Conservation (phyloP, 257 asterid species). For the Nemophila menziesii region DNA sequence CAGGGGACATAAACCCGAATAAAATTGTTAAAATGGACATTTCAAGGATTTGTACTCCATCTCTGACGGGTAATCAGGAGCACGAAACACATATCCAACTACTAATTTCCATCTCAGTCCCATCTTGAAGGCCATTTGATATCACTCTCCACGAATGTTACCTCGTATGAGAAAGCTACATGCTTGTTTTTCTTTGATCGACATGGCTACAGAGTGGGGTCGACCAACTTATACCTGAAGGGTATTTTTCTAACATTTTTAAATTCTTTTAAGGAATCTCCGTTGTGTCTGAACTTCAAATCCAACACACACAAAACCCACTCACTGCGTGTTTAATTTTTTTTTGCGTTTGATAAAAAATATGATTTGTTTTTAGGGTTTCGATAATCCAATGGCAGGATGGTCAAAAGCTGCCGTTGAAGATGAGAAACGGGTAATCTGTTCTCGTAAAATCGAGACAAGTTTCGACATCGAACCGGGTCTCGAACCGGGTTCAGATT, state of each 20-base stretch:
- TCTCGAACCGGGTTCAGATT: slow-evolving; percentile 5
- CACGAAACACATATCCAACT: slow-evolving; percentile 72
- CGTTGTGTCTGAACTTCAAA: slow-evolving; percentile 69
- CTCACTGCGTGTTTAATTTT: slow-evolving; percentile 3
- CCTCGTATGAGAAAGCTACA: slow-evolving; percentile 60
- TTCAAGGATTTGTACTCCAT: slow-evolving; percentile 83
- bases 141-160: slow-evolving; percentile 59
- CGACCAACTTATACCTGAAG: slow-evolving; percentile 47
- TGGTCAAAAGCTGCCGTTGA: slow-evolving; percentile 29
- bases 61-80: slow-evolving; percentile 72
- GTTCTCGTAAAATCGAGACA: slow-evolving; percentile 7
- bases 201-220: slow-evolving; percentile 52
- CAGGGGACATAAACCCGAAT: slow-evolving; percentile 91
- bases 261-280: slow-evolving; percentile 41
- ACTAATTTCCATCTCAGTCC: slow-evolving; percentile 96
- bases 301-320: slow-evolving; percentile 40
- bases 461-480: no score
- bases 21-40: slow-evolving; percentile 74
- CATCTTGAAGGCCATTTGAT: slow-evolving; percentile 93
- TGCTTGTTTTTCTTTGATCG: slow-evolving; percentile 68
- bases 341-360: background rate
- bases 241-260: slow-evolving; percentile 48
- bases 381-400: slow-evolving; percentile 57
- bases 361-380: slow-evolving; percentile 32
- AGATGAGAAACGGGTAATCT: slow-evolving; percentile 11